Evolutionary conservation across 306 rosid species (phyloP).

Genomic region (Astragalus glycyphyllos): DNA sequence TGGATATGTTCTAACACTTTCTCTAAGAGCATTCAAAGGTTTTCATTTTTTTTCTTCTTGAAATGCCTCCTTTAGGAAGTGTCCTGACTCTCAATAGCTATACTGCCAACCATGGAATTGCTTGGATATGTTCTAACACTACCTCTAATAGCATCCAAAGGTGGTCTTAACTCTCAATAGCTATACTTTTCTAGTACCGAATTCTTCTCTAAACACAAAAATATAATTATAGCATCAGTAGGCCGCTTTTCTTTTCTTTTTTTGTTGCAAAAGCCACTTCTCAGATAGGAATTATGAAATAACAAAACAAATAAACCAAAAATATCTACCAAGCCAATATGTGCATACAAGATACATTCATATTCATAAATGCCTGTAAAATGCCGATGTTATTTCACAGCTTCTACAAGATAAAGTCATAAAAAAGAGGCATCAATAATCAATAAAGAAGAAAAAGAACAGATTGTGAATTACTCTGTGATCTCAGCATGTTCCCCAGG

Average conservation of each 20-base stretch:
- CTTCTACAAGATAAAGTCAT: not conserved
- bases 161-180: not conserved
- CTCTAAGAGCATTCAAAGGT: constrained; percentile 9
- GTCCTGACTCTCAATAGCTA: constrained; percentile 19
- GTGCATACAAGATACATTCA: constrained; percentile 4
- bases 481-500: constrained; percentile 58
- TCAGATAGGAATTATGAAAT: constrained; percentile 4
- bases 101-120: not conserved
- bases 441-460: not conserved
- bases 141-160: too few species aligned
- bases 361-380: not conserved
- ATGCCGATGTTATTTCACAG: not conserved
- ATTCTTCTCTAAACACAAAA: constrained; percentile 16
- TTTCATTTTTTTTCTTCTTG: not conserved
- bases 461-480: constrained; percentile 50
- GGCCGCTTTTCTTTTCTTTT: not conserved
- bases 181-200: constrained; percentile 4
- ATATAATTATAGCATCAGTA: constrained; percentile 15
- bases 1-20: constrained; percentile 15
- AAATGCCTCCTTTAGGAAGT: not conserved
- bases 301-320: constrained; percentile 22
- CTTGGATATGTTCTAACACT: too few species aligned
- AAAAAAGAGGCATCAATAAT: not conserved
- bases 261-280: not conserved
- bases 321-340: constrained; percentile 13